Percentiles rank a stretch among this genome's conserved stretches.
Conservation (phyloP, 352 stramenopile genomes). For the Blastocystis sp. region DNA sequence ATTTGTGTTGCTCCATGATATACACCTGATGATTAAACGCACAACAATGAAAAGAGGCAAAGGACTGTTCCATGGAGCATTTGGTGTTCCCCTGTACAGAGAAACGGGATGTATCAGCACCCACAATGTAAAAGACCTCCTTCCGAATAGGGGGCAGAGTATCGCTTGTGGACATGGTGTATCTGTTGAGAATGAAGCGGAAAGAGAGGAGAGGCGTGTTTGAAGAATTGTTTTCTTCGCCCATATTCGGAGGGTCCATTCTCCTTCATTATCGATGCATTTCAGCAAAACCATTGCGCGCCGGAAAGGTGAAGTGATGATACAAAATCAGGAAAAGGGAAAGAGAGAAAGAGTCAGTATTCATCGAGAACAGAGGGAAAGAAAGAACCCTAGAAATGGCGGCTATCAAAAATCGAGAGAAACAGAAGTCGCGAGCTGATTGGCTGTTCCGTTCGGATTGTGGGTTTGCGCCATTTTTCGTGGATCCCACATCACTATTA, state of each 20-base stretch:
- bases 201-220: background rate
- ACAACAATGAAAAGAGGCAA: no score
- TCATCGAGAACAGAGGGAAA: background rate
- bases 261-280: background rate
- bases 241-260: background rate
- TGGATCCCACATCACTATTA: background rate
- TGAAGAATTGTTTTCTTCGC: conserved; percentile 5
- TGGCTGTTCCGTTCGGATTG: background rate
- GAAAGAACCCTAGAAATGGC: background rate
- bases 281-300: background rate
- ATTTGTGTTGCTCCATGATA: no score
- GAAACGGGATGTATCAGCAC: no score
- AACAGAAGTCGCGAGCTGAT: background rate
- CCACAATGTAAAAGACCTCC: background rate
- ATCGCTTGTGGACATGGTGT: background rate
- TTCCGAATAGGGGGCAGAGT: background rate
- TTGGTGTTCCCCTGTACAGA: no score
- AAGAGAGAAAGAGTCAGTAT: background rate
- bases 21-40: no score
- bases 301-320: background rate
- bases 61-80: no score
- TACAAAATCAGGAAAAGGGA: background rate
- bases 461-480: background rate
- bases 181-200: background rate
- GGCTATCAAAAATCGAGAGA: conserved; percentile 32